Percentiles rank a stretch among this genome's conserved stretches.
These are phyloP conservation scores for Fusarium sp. DNA, from an alignment of 2,329 filamentous ascomycete species.

Conservation along the genomic window DNA sequence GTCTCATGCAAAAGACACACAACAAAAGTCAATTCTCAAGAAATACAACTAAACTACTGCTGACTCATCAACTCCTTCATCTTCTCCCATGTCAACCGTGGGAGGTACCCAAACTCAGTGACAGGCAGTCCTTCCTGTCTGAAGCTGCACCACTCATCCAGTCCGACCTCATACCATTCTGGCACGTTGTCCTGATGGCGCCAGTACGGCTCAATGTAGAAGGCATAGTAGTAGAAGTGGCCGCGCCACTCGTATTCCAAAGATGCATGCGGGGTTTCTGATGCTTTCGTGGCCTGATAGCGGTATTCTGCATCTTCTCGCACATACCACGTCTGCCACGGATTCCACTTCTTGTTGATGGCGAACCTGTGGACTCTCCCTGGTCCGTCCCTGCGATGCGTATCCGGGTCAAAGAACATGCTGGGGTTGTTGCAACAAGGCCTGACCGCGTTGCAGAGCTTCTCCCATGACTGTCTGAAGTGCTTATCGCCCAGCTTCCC, in stretches of 20 bases:
- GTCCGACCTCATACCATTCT: not conserved
- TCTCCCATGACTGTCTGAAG: slow-evolving; percentile 4
- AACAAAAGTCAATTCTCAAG: no score
- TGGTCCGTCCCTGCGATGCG: not conserved
- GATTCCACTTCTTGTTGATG: not conserved
- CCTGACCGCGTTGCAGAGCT: slow-evolving; percentile 8
- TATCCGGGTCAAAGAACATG: not conserved
- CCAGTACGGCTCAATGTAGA: not conserved
- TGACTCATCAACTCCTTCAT: not conserved
- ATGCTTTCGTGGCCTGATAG: not conserved
- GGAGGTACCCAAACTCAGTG: not conserved
- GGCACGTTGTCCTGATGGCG: not conserved
- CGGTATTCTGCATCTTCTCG: not conserved
- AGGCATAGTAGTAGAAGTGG: not conserved
- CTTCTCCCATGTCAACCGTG: not conserved
- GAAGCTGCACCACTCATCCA: slow-evolving; percentile 7
- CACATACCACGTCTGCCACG: slow-evolving; percentile 6
- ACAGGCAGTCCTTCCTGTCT: not conserved
- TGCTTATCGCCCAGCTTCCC: not conserved
- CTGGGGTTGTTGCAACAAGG: not conserved
- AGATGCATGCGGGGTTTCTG: not conserved
- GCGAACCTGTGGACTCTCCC: slow-evolving; percentile 13
- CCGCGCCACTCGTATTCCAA: no score
- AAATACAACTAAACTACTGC: not conserved
- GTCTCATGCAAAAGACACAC: no score